A percentile compares a stretch with the other conserved stretches of the same genome.
Conservation (phyloP, 2,329 filamentous ascomycete genomes). For the Fonsecaea pugnacius region DNA sequence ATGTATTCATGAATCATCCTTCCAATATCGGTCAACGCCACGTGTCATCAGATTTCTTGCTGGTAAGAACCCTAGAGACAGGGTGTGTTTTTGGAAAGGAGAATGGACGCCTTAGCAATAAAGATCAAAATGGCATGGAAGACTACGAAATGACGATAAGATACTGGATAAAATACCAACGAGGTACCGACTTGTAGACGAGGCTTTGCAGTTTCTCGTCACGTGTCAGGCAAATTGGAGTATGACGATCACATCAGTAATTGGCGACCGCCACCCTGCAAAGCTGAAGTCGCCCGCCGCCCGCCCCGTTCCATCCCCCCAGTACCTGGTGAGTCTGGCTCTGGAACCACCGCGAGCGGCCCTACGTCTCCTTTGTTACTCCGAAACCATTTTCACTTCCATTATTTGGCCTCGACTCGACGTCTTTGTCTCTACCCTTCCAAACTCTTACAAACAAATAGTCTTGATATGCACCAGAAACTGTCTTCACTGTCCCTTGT, state of each 20-base stretch:
- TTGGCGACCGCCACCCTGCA: neutral
- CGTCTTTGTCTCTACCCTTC: neutral
- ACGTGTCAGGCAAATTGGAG: neutral
- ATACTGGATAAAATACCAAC: no score
- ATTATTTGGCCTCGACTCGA: slow-evolving; percentile 4
- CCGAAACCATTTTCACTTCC: neutral
- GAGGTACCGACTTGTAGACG: neutral
- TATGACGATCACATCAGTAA: slow-evolving; percentile 9
- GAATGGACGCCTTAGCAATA: neutral
- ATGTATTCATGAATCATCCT: neutral
- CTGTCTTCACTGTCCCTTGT: neutral
- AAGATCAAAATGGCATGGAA: neutral
- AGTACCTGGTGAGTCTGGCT: neutral
- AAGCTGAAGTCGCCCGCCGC: neutral
- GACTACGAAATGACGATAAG: no score
- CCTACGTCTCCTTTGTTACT: slow-evolving; percentile 5
- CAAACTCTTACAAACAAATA: neutral
- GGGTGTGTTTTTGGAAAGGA: neutral
- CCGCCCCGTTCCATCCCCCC: slow-evolving; percentile 1
- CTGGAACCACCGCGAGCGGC: neutral
- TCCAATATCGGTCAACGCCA: neutral
- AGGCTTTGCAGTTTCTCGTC: neutral
- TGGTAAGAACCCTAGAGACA: neutral
- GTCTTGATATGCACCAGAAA: neutral
- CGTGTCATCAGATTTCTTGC: neutral